A percentile compares a stretch with the other conserved stretches of the same genome.
Conservation (phyloP, 139 green algal species). For the Coelastrella sp. region DNA sequence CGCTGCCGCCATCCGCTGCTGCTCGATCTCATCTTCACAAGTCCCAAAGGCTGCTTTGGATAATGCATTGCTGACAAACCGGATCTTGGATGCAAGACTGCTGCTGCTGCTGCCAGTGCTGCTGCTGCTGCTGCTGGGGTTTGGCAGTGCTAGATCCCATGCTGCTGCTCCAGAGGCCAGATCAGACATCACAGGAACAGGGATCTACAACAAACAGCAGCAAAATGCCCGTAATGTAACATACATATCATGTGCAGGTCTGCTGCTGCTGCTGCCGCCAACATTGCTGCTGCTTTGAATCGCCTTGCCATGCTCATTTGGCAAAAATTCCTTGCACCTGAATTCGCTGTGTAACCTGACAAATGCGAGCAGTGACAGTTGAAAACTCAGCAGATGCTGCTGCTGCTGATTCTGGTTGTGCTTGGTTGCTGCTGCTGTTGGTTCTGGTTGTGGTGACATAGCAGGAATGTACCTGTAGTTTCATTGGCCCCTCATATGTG, state of each 20-base stretch:
- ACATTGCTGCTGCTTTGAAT: too few species aligned
- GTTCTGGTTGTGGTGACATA: background rate
- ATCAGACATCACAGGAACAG: conserved; percentile 70
- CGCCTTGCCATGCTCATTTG: too few species aligned
- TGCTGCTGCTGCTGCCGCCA: background rate
- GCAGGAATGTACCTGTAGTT: conserved; percentile 53
- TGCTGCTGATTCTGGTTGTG: too few species aligned
- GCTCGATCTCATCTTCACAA: background rate
- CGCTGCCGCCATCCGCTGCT: conserved; percentile 6
- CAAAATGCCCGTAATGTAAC: background rate
- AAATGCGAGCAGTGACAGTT: too few species aligned
- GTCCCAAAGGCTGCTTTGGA: conserved; percentile 34
- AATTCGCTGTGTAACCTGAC: too few species aligned
- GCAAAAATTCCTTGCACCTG: too few species aligned
- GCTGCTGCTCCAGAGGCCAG: conserved; percentile 64
- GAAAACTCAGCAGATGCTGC: background rate
- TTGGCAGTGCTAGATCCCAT: conserved; percentile 68
- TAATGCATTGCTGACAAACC: conserved; percentile 6
- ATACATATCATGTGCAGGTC: background rate
- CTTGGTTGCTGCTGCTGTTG: background rate
- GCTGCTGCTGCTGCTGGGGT: conserved; percentile 49
- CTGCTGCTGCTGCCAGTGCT: conserved; percentile 7
- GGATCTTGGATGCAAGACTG: conserved; percentile 40
- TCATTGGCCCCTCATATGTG: conserved; percentile 81
- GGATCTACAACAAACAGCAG: conserved; percentile 46